Evolutionary conservation across 768 basidiomycete genomes (phyloP), one percentile per base, ranked within the genome.

Genomic region (Suillus alpinus): DNA sequence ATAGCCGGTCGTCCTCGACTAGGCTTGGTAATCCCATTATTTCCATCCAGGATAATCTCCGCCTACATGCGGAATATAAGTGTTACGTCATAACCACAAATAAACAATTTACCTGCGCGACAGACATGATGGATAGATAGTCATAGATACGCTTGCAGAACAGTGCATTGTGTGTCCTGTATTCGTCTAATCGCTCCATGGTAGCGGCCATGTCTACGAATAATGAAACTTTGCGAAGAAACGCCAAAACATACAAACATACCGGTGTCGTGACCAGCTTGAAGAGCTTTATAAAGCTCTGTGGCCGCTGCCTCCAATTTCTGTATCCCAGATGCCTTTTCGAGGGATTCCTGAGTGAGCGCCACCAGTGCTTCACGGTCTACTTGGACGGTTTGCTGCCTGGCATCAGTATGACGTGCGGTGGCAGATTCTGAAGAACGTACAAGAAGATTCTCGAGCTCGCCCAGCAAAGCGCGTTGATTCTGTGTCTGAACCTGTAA

Each of bases 401-500:
- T 34, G 18, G 6, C 40, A 26, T 68, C 50, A 56, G 40, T 6
- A 58, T 39, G 56, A 20, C 12, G 31, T 37, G 29, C 14, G 46
- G 32, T 34, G 14, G 41, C 6, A 32, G 23, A 26, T 43, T 26
- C 65, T 16, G 18, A 20, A 56, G 59, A 31, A 65, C 83, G 58
- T 65, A 92, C 95, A 68, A 98, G 77, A 26, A 99, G 79, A 67
- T 92, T 92, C 72, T 95, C 88, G 12, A 99, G 76, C 71, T 98
- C 97, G 36, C 77, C 80, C 44, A 98, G 75, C 9, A 99, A 80
- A 16, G 88, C 86, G 26, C 88, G 83, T 73, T 98, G 96, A 67
- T 98, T 99, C 69, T 96, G 94, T 9, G 89, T 98, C 69, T 98
- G 96, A 4, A 98, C 95, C 75, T 99, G 97, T 39, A 99, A 78